Conservation (phyloP, 2,329 filamentous ascomycete genomes). For the Cladosporium sp. region DNA sequence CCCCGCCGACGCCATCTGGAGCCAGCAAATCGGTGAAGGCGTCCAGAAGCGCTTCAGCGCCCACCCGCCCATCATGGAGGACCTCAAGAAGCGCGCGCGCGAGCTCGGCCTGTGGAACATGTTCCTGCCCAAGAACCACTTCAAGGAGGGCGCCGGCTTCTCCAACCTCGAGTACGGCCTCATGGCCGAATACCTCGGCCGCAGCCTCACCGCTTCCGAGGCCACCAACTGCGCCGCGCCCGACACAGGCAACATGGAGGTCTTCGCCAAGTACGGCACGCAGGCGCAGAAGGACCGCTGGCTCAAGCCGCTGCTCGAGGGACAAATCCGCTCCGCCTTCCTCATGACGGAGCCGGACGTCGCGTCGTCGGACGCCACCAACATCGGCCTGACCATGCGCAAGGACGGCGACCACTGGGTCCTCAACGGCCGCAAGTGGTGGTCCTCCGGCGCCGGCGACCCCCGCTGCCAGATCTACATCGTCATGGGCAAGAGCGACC, state of each 20-base stretch:
- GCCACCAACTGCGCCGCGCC: constrained; percentile 64
- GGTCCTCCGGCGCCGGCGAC: constrained; percentile 93
- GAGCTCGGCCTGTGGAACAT: constrained; percentile 93
- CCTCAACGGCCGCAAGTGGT: constrained; percentile 97
- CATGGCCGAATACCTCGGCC: constrained; percentile 94
- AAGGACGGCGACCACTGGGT: constrained; percentile 84
- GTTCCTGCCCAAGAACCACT: constrained; percentile 92
- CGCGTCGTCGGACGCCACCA: constrained; percentile 46
- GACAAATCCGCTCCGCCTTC: constrained; percentile 45
- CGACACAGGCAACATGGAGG: constrained; percentile 48
- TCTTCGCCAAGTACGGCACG: constrained; percentile 48
- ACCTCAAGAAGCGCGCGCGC: constrained; percentile 77
- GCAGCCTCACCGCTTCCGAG: constrained; percentile 76
- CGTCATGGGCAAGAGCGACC: constrained; percentile 90
- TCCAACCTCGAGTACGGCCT: constrained; percentile 94
- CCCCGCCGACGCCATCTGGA: constrained; percentile 69
- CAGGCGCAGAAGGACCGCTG: constrained; percentile 45
- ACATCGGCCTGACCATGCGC: constrained; percentile 61
- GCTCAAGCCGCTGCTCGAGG: constrained; percentile 45
- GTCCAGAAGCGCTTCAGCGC: constrained; percentile 65
- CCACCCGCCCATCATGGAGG: constrained; percentile 77
- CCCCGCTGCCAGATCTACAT: constrained; percentile 88
- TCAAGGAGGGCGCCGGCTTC: constrained; percentile 90
- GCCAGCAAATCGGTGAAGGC: constrained; percentile 72
- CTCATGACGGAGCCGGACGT: constrained; percentile 56